Percentiles rank a stretch among this genome's conserved stretches.
phyloP scores from a whole-genome alignment of 768 basidiomycete species.

The Serendipita indica region DNA sequence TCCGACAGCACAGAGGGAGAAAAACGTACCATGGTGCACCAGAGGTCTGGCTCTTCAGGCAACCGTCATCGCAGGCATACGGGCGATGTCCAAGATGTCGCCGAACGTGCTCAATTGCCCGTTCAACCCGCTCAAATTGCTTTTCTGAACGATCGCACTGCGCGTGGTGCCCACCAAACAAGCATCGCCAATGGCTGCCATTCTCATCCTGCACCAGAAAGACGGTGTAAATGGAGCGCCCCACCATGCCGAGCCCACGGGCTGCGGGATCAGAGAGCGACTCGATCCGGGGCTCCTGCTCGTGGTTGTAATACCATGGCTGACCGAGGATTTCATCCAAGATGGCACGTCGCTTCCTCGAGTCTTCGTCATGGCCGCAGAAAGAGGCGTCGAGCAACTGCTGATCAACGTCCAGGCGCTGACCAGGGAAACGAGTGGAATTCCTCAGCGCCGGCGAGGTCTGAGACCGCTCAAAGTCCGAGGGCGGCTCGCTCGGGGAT shows the following conservation, averaged over 20 bases:
- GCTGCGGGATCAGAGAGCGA: neutral
- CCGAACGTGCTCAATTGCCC: constrained; percentile 2
- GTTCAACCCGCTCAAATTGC: constrained; percentile 2
- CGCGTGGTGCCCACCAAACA: neutral
- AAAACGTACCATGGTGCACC: neutral
- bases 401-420: neutral
- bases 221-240: neutral
- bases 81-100: neutral
- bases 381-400: neutral
- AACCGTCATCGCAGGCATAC: neutral
- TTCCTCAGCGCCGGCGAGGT: neutral
- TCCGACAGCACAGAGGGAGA: neutral
- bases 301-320: neutral
- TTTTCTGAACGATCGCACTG: neutral
- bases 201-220: neutral
- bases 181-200: neutral
- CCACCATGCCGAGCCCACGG: neutral
- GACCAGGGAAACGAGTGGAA: neutral
- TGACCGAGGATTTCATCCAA: neutral
- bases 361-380: neutral
- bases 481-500: neutral
- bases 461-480: neutral
- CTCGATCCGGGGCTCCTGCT: neutral
- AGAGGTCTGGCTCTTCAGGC: neutral
- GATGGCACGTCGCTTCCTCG: neutral